Conservation (phyloP, 768 basidiomycete species). For the Cyclocybe cylindracea region DNA sequence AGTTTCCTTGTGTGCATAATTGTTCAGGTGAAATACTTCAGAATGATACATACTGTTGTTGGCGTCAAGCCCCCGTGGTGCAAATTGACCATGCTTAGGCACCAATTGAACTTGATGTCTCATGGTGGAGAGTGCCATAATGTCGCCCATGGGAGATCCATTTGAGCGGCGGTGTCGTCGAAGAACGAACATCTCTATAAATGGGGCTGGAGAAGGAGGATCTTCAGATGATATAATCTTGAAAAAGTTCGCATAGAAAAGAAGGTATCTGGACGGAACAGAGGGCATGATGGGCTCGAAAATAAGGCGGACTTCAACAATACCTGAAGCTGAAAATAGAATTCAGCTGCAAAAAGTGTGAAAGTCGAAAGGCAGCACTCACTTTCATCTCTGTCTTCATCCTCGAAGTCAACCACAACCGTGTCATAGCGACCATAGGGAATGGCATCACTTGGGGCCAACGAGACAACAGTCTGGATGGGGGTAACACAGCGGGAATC, state of each 20-base stretch:
- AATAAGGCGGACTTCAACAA: too few species aligned
- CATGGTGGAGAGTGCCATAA: neutral
- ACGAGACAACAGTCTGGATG: constrained; percentile 14
- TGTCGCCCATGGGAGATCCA: neutral
- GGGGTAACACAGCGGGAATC: constrained; percentile 6
- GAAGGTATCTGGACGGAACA: too few species aligned
- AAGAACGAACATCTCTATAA: neutral
- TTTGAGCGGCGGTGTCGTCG: neutral
- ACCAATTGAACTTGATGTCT: neutral
- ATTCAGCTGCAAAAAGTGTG: too few species aligned
- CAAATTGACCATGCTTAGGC: neutral
- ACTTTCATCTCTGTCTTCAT: too few species aligned
- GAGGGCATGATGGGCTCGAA: too few species aligned
- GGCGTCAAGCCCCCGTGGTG: neutral
- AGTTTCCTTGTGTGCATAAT: neutral
- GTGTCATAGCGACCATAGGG: constrained; percentile 17
- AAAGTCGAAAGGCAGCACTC: too few species aligned
- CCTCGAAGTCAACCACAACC: too few species aligned
- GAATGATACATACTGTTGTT: neutral
- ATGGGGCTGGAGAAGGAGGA: constrained; percentile 52
- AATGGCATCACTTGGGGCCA: constrained; percentile 8
- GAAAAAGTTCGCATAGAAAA: too few species aligned
- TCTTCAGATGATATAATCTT: too few species aligned
- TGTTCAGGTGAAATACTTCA: neutral
- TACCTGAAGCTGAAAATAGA: too few species aligned